Conservation (phyloP, 768 basidiomycete species). For the Pisolithus orientalis region DNA sequence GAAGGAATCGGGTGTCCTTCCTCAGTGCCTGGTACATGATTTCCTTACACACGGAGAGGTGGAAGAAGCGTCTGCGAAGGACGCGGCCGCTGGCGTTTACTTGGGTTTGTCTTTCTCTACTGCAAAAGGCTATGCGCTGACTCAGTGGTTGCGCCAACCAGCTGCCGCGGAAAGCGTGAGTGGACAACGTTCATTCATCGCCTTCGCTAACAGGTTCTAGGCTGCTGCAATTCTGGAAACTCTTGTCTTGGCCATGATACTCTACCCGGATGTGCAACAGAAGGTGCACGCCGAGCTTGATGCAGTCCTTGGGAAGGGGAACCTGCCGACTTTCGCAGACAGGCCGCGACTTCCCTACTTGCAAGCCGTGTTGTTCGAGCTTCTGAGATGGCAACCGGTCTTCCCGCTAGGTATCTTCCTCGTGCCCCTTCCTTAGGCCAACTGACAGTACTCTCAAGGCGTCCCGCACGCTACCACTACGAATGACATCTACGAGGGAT, state of each 20-base stretch:
- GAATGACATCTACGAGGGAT: slow-evolving; percentile 14
- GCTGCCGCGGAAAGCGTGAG: slow-evolving; percentile 18
- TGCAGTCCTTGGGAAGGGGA: slow-evolving; percentile 12
- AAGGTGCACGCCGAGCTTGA: slow-evolving; percentile 24
- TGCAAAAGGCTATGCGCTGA: background rate
- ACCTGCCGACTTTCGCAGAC: slow-evolving; percentile 22
- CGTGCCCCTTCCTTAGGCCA: background rate
- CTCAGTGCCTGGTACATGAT: background rate
- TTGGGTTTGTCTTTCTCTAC: background rate
- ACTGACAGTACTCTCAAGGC: background rate
- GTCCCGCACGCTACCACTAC: background rate
- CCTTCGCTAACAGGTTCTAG: slow-evolving; percentile 4
- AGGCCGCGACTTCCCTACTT: slow-evolving; percentile 19
- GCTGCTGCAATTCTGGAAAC: slow-evolving; percentile 8
- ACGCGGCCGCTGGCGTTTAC: background rate
- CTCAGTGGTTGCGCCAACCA: background rate
- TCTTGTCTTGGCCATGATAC: slow-evolving; percentile 21
- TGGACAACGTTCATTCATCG: background rate
- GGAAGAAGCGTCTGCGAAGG: background rate
- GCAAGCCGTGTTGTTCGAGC: slow-evolving; percentile 19
- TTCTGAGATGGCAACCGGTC: slow-evolving; percentile 16
- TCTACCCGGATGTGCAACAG: slow-evolving; percentile 20
- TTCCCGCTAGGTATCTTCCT: slow-evolving; percentile 7
- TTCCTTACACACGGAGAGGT: background rate
- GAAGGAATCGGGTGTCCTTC: background rate